Base-by-base conservation (phyloP, 176 grass and related monocot genomes). In the Triticum monococcum region DNA sequence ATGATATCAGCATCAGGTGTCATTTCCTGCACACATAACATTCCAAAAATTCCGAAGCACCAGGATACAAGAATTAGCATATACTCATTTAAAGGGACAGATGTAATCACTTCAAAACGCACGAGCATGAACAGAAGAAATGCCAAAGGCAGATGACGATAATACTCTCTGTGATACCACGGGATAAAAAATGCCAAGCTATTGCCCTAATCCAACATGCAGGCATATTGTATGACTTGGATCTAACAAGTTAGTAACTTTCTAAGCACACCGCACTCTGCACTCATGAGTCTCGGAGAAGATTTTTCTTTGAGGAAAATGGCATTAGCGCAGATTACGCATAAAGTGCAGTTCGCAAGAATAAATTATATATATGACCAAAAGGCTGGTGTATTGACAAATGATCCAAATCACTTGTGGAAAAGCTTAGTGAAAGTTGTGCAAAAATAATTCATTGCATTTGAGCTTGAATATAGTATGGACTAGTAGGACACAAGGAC, bases 1-100 rank as follows among this genome's bases (percentile, higher is more conserved):
- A 96, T 82, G 84, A 96, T 92, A 84, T 94, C 79, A 86, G 96
- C 92, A 78, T 98, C 81, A 85, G 91, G 88, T 85, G 96, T 98
- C 90, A 96, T 95, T 91, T 96, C 92, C 96, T 98, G 86, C 65
- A 81, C 62, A 75, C 12, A 84, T 1, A 66, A 79, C 65, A 73
- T 90, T 68, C 8, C 50, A 69, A 87, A 48, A 85, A 91, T 61
- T 68, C 85, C 85, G 78, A 46, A 56, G 54, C 14, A 70, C 9
- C 61, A 86, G 28, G 26, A 87, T 13, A 32, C n/a, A 25, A 25
- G 63, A 63, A 89, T 69, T 60, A 77, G 26, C 67, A 81, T 3
- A 81, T 3, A 2, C 9, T 69, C 66, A 40, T 50, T 81, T 74
- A 65, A 72, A 79, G 40, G 13, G 82, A 75, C 3, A 9, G 54